Conservation (phyloP, 2,329 filamentous ascomycete species). For the Geosmithia putterillii region DNA sequence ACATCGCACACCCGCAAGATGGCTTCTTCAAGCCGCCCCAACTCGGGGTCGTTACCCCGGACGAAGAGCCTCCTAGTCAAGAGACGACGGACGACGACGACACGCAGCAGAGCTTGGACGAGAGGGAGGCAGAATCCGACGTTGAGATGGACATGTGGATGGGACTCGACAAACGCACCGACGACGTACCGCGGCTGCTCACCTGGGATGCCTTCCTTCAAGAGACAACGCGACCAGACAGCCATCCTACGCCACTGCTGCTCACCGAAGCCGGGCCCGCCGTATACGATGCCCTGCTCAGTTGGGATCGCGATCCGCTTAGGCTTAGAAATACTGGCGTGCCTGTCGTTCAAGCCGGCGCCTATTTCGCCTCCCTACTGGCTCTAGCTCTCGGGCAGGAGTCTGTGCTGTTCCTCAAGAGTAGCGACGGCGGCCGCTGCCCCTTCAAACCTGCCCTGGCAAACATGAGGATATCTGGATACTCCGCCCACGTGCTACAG, state of each 20-base stretch:
- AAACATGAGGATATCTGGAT: conserved; percentile 41
- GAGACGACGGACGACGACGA: conserved; percentile 1
- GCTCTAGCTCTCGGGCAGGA: conserved; percentile 58
- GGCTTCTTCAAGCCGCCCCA: conserved; percentile 30
- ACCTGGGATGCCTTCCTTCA: conserved; percentile 60
- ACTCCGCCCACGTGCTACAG: conserved; percentile 35
- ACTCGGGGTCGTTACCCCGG: conserved; percentile 1
- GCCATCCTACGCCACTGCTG: conserved; percentile 39
- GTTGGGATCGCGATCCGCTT: conserved; percentile 25
- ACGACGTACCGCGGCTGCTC: conserved; percentile 31
- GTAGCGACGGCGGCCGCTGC: conserved; percentile 26
- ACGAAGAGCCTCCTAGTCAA: conserved; percentile 3
- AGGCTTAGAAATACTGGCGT: conserved; percentile 22
- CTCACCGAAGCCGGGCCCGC: conserved; percentile 56
- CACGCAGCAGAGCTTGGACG: neutral
- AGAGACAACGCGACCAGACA: conserved; percentile 9
- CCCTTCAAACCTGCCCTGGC: conserved; percentile 38
- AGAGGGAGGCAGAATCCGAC: neutral
- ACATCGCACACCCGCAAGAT: conserved; percentile 5
- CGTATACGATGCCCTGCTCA: conserved; percentile 53
- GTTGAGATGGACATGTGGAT: conserved; percentile 30
- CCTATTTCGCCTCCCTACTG: conserved; percentile 46
- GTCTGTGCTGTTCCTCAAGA: conserved; percentile 57
- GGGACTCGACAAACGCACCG: conserved; percentile 16
- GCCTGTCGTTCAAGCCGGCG: conserved; percentile 30